Conservation (phyloP, 495 filamentous ascomycete genomes). For the Lasiosphaeris hirsuta region DNA sequence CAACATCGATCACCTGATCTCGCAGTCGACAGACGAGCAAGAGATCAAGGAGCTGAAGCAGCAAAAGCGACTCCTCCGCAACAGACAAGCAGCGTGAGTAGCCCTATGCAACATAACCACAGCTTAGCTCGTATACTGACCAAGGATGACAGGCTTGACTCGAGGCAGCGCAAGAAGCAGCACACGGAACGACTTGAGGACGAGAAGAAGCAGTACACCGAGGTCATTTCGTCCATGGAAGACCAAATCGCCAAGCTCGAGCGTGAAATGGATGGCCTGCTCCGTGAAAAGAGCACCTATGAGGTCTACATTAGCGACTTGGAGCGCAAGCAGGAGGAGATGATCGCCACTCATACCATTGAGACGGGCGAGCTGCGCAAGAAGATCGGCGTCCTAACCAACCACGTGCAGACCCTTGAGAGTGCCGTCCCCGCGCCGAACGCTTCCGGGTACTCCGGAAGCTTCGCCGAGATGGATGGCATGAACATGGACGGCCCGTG, state of each 20-base stretch:
- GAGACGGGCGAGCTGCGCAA: conserved; percentile 94
- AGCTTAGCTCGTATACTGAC: conserved; percentile 32
- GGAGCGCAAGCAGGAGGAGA: conserved; percentile 84
- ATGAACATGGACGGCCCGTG: conserved; percentile 76
- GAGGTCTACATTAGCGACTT: conserved; percentile 72
- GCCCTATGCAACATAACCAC: conserved; percentile 16
- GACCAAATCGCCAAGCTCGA: conserved; percentile 69
- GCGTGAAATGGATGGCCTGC: conserved; percentile 64
- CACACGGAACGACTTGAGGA: conserved; percentile 96
- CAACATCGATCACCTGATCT: conserved; percentile 94
- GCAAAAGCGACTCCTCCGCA: conserved; percentile 91
- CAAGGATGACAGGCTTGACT: conserved; percentile 69
- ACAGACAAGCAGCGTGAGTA: conserved; percentile 93
- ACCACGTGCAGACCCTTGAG: conserved; percentile 78
- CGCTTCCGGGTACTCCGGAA: conserved; percentile 60
- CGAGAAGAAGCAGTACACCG: conserved; percentile 87
- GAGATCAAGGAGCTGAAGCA: conserved; percentile 98
- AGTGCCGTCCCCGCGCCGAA: conserved; percentile 55
- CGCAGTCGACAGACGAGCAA: conserved; percentile 82
- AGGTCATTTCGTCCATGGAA: conserved; percentile 70
- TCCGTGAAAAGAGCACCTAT: conserved; percentile 64
- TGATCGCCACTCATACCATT: conserved; percentile 83
- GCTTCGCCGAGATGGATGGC: conserved; percentile 77
- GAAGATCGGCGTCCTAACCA: conserved; percentile 85
- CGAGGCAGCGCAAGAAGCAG: conserved; percentile 96